These are phyloP conservation scores for Erysimum cheiri DNA, from an alignment of 441 rosid species.

Conservation along the genomic window DNA sequence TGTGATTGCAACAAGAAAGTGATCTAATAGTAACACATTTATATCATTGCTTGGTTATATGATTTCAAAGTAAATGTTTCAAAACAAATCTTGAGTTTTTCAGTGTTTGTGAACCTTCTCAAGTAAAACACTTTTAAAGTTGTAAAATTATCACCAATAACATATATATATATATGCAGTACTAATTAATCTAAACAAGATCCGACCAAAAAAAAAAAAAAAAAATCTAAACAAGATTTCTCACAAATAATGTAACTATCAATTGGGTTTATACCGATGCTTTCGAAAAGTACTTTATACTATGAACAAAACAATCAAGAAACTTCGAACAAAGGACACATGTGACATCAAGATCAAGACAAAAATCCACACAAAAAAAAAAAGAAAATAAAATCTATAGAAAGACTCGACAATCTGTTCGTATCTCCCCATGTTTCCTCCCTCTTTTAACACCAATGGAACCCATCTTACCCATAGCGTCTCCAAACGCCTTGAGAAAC, in stretches of 20 bases:
- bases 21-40: slow-evolving; percentile 20
- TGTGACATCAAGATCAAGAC: slow-evolving; percentile 7
- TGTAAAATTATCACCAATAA: background rate
- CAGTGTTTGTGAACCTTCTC: background rate
- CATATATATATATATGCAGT: too few species aligned
- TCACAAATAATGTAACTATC: background rate
- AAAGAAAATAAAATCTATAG: slow-evolving; percentile 25
- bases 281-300: background rate
- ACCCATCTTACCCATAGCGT: slow-evolving; percentile 71
- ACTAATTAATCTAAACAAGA: too few species aligned
- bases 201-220: too few species aligned
- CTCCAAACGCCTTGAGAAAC: slow-evolving; percentile 58
- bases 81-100: background rate
- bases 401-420: slow-evolving; percentile 41
- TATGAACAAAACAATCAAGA: slow-evolving; percentile 23
- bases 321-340: slow-evolving; percentile 15
- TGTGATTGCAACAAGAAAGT: slow-evolving; percentile 22
- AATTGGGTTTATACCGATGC: background rate
- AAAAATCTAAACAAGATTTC: background rate
- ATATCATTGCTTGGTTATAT: background rate
- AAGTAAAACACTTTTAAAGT: background rate
- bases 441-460: slow-evolving; percentile 50
- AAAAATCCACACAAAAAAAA: slow-evolving; percentile 11
- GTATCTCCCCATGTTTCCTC: slow-evolving; percentile 39
- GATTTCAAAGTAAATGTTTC: background rate